Evolutionary conservation across 2,329 filamentous ascomycete species (phyloP), one percentile per base, ranked within the genome.

Genomic region (Hypoxylon sp.): DNA sequence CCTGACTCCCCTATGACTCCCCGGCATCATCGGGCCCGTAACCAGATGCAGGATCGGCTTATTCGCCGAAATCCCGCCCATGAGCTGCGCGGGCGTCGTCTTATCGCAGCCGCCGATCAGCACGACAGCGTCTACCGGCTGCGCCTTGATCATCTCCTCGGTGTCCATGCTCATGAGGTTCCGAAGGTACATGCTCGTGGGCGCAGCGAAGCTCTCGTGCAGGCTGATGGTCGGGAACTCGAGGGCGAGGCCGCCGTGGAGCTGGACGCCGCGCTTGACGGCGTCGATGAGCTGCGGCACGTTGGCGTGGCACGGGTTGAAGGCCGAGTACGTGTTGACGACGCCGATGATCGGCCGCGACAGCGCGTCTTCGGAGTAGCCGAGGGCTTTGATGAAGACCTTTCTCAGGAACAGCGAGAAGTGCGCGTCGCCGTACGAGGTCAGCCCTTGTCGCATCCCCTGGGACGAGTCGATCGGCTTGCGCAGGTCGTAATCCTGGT

Each of bases 161-260:
- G 91, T 93, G 75, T 93, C 91, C 89, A 93, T 92, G 71, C 88
- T 90, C 91, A 93, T 93, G 62, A 93, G 75, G 70, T 93, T 93
- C 32, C 91, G 80, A 52, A 93, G 75, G 61, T 89, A 93, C 91
- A 93, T 93, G 79, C 90, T 92, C 3, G 91, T 93, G 2, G 91
- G 91, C 48, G 85, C 82, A 0, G 91, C 84, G 75, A 93, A 93
- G 2, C 83, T 86, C 82, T 93, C 91, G 71, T 91, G 88, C 0
- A 93, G 75, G 68, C 88, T 92, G 60, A 93, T 92, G 0, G 91
- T 93, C 0, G 91, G 91, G 70, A 93, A 93, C 39, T 93, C 90
- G 21, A 93, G 85, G 0, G 91, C 88, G 29, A 93, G 78, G 0
- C 90, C 91, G 2, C 91, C 91, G 51, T 82, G 84, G 0, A 92